Conservation (phyloP, 805 yeast species). For the Candida oleophila region DNA sequence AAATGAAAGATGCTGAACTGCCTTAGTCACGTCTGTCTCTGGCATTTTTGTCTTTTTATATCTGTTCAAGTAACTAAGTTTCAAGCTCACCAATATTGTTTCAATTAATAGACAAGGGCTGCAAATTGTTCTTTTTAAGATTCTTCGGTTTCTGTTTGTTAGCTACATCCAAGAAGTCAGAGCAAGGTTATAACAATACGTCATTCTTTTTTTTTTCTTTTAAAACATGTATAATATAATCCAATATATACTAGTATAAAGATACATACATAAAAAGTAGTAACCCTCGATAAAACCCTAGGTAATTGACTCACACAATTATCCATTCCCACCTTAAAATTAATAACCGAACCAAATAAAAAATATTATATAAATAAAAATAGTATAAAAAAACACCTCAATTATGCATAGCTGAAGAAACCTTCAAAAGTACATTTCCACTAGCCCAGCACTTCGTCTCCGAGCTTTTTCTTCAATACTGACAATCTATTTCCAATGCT, state of each 20-base stretch:
- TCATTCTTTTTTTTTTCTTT: not conserved
- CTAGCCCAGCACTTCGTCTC: constrained; percentile 17
- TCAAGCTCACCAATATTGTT: no score
- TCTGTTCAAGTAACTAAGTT: no score
- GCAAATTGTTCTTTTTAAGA: no score
- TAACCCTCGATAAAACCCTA: not conserved
- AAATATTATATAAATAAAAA: constrained; percentile 2
- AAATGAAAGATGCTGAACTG: constrained; percentile 5
- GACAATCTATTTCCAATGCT: constrained; percentile 79
- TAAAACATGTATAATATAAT: no score
- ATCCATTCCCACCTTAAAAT: not conserved
- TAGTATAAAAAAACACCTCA: constrained; percentile 2
- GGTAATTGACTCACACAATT: no score
- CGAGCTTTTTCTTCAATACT: constrained; percentile 60
- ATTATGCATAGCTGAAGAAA: not conserved
- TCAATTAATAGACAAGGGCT: no score
- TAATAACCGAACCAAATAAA: not conserved
- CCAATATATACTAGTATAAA: not conserved
- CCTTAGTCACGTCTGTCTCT: no score
- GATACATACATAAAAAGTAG: not conserved
- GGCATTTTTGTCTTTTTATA: no score
- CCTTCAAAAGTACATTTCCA: not conserved
- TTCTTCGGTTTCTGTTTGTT: no score
- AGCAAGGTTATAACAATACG: no score
- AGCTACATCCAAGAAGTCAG: no score